phyloP scores from a whole-genome alignment of 495 filamentous ascomycete genomes.

The Ascodesmis nigricans region DNA sequence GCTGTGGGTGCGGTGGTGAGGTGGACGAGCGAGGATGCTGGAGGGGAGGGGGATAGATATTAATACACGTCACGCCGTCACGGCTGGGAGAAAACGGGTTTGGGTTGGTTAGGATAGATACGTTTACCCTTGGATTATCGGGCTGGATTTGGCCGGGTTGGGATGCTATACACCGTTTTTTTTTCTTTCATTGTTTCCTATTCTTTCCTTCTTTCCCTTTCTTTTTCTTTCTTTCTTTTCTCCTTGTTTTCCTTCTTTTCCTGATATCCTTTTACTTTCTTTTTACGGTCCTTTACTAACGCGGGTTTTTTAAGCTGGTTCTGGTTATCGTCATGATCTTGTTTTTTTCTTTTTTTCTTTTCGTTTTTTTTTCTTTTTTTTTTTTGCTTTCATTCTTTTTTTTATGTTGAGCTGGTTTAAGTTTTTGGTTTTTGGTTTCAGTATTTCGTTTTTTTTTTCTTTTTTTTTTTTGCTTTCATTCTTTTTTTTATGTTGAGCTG shows the following conservation, averaged over 20 bases:
- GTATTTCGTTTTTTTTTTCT: too few relatives aligned
- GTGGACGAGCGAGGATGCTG: background rate
- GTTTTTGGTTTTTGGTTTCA: background rate
- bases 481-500: background rate
- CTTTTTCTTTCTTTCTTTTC: conserved; percentile 9
- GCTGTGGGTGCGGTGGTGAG: conserved; percentile 2
- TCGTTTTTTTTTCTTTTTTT: background rate
- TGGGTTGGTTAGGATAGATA: background rate
- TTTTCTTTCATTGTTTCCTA: conserved; percentile 8
- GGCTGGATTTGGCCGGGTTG: conserved; percentile 3
- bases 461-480: background rate
- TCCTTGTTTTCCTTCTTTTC: background rate
- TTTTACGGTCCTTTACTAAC: background rate
- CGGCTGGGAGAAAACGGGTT: background rate
- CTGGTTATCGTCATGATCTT: background rate
- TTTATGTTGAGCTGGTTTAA: background rate
- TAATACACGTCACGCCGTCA: background rate
- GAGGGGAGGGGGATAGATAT: background rate
- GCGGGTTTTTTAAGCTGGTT: background rate
- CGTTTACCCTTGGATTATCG: conserved; percentile 7
- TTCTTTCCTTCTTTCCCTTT: conserved; percentile 4
- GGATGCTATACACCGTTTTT: conserved; percentile 8
- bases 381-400: background rate
- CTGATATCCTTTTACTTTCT: conserved; percentile 8
- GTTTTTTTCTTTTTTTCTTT: background rate